A percentile compares a stretch with the other conserved stretches of the same genome.
phyloP scores from a whole-genome alignment of 2,329 filamentous ascomycete species.

The Calycina herbarum region DNA sequence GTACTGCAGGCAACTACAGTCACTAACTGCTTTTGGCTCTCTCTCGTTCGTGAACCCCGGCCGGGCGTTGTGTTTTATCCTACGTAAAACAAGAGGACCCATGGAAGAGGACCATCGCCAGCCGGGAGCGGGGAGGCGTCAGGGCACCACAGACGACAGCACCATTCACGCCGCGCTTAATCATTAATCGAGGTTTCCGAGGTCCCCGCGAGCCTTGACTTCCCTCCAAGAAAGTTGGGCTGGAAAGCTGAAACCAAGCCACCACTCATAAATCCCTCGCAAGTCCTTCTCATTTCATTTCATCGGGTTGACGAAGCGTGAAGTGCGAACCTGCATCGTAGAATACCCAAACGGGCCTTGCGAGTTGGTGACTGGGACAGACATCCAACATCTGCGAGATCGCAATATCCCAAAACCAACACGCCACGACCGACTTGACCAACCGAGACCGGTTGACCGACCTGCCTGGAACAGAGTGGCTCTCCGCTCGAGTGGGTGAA shows the following conservation, averaged over 20 bases:
- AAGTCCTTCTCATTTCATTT: not conserved
- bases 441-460: slow-evolving; percentile 6
- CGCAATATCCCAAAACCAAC: slow-evolving; percentile 1
- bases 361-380: slow-evolving; percentile 1
- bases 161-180: slow-evolving; percentile 15
- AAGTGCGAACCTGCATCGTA: not conserved
- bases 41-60: not conserved
- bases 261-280: not conserved
- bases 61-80: not conserved
- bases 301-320: not conserved
- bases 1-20: not conserved
- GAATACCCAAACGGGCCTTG: slow-evolving; percentile 8
- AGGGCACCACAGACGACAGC: not conserved
- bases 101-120: not conserved
- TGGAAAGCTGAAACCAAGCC: not conserved
- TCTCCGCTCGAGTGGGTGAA: slow-evolving; percentile 8
- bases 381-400: not conserved
- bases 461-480: slow-evolving; percentile 8
- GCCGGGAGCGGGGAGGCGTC: slow-evolving; percentile 5
- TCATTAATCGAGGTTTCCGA: not conserved
- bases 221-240: not conserved
- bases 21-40: not conserved
- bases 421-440: slow-evolving; percentile 3
- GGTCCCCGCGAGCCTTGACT: not conserved
- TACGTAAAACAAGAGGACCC: slow-evolving; percentile 5